Percentiles rank a stretch among this genome's conserved stretches.
Conservation (phyloP, 257 asterid genomes). For the Knoxia roxburghii region DNA sequence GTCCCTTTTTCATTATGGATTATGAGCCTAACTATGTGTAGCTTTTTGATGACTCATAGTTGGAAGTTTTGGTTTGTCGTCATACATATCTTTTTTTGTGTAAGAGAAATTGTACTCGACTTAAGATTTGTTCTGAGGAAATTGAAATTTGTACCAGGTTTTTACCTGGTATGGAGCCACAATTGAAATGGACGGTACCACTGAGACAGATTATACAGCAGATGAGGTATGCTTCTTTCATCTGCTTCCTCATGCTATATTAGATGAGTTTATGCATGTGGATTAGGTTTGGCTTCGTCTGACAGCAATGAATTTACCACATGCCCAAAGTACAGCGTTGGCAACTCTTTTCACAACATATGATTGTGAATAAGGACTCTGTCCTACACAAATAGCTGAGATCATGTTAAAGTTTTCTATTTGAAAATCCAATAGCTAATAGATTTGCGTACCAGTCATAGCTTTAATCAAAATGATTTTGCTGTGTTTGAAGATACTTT, state of each 20-base stretch:
- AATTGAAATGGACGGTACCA: slow-evolving; percentile 78
- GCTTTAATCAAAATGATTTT: not conserved
- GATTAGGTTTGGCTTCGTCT: not conserved
- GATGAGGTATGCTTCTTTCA: slow-evolving; percentile 57
- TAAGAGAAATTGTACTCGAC: not conserved
- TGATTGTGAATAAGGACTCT: not conserved
- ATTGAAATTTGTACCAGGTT: slow-evolving; percentile 40
- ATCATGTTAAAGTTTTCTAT: not conserved
- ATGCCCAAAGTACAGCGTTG: not conserved
- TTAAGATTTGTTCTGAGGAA: slow-evolving; percentile 18
- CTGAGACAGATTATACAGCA: slow-evolving; percentile 93
- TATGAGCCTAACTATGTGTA: not conserved
- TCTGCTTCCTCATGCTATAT: not conserved
- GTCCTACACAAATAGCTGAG: not conserved
- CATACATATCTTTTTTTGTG: not conserved
- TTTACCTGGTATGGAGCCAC: slow-evolving; percentile 98
- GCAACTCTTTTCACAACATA: not conserved
- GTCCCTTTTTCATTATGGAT: not conserved
- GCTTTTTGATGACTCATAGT: not conserved
- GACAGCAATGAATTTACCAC: not conserved
- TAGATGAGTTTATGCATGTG: not conserved
- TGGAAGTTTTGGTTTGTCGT: not conserved
- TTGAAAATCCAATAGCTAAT: not conserved
- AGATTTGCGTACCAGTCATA: not conserved
- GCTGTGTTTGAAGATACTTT: not conserved